These are phyloP conservation scores for Pseudozyma sp. DNA, from an alignment of 1,284 basidiomycete genomes.

Conservation along the genomic window DNA sequence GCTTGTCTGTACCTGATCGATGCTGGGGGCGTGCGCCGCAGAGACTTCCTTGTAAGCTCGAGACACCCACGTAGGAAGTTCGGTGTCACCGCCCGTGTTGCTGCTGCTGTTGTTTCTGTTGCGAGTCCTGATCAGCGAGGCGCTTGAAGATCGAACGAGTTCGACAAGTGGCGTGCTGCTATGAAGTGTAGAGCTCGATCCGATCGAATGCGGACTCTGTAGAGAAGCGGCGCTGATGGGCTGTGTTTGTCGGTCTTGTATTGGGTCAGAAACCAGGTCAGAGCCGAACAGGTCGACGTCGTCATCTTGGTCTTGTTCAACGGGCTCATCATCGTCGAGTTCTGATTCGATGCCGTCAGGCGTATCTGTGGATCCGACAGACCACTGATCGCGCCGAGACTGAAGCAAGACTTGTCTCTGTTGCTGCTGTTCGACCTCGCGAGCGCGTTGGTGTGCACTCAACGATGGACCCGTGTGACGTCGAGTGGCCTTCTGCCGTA, in stretches of 20 bases:
- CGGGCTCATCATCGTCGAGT: too few relatives aligned
- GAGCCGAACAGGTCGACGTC: background rate
- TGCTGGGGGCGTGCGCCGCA: background rate
- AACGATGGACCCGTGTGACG: background rate
- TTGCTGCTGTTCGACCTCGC: background rate
- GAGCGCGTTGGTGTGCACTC: background rate
- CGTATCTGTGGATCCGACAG: background rate
- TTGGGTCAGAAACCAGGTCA: background rate
- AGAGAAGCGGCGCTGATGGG: background rate
- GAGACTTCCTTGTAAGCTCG: slow-evolving; percentile 14
- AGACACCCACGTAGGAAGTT: slow-evolving; percentile 14
- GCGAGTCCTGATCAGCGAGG: background rate
- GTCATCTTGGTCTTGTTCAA: background rate
- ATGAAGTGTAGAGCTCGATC: background rate
- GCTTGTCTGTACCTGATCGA: background rate
- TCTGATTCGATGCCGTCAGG: background rate
- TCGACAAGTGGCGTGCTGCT: background rate
- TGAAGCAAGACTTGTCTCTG: background rate
- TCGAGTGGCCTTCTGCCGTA: slow-evolving; percentile 4
- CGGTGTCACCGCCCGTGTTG: background rate
- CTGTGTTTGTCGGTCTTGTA: background rate
- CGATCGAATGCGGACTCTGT: background rate
- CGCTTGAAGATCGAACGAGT: background rate
- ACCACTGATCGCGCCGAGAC: background rate
- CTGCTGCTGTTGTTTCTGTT: slow-evolving; percentile 4